These are phyloP conservation scores for Plasmodium vinckei DNA, from an alignment of 169 alveolate species.

Conservation along the genomic window DNA sequence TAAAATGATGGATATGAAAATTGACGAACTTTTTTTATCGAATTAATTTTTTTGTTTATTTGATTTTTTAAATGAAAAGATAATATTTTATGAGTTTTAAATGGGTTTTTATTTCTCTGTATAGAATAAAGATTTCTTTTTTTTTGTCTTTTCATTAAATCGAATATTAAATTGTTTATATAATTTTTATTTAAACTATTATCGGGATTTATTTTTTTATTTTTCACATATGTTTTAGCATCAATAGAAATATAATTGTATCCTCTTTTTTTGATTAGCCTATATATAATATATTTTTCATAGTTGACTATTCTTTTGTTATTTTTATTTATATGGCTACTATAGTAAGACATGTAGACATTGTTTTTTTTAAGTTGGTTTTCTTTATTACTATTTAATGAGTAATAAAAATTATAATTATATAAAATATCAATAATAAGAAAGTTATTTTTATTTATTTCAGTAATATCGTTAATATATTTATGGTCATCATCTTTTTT, in stretches of 20 bases:
- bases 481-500: neutral
- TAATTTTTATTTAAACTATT: conserved; percentile 38
- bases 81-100: neutral
- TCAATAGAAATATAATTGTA: conserved; percentile 60
- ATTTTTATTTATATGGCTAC: conserved; percentile 46
- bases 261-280: conserved; percentile 38
- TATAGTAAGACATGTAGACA: conserved; percentile 34
- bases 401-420: conserved; percentile 52
- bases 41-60: neutral
- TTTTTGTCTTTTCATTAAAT: conserved; percentile 52
- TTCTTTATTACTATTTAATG: conserved; percentile 13
- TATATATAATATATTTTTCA: conserved; percentile 44
- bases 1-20: neutral
- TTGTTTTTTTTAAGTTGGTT: conserved; percentile 20
- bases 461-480: neutral
- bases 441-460: conserved; percentile 35
- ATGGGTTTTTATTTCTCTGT: neutral
- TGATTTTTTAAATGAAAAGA: conserved; percentile 6
- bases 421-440: conserved; percentile 61
- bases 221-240: conserved; percentile 64
- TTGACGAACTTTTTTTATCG: neutral
- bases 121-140: neutral
- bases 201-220: conserved; percentile 41
- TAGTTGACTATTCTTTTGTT: conserved; percentile 53
- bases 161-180: conserved; percentile 59